Conservation (phyloP, 78 protist genomes). For the Speleostelium caveatum region DNA sequence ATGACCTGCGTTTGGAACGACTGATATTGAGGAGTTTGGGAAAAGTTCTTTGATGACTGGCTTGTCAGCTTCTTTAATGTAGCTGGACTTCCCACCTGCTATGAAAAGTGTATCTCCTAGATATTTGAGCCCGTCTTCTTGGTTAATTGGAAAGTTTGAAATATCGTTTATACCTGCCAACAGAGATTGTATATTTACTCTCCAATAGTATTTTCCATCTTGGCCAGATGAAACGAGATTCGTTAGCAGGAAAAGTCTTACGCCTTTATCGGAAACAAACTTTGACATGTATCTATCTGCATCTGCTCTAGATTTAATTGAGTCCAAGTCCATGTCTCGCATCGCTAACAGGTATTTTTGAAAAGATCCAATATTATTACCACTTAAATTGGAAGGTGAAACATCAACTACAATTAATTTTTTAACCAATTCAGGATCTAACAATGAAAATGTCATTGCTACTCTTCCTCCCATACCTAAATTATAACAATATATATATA, state of each 20-base stretch:
- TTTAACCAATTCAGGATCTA: slow-evolving; percentile 16
- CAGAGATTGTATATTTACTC: slow-evolving; percentile 12
- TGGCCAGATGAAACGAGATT: neutral
- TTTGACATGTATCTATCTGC: slow-evolving; percentile 34
- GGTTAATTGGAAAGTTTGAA: slow-evolving; percentile 13
- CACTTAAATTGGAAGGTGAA: slow-evolving; percentile 21
- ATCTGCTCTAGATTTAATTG: slow-evolving; percentile 14
- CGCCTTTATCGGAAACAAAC: slow-evolving; percentile 13
- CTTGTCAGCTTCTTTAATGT: slow-evolving; percentile 9
- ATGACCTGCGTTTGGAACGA: slow-evolving; percentile 45
- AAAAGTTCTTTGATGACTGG: slow-evolving; percentile 14
- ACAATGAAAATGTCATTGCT: slow-evolving; percentile 48
- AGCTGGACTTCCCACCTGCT: slow-evolving; percentile 42
- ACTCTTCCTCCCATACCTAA: slow-evolving; percentile 74
- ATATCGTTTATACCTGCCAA: slow-evolving; percentile 2
- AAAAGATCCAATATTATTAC: slow-evolving; percentile 10
- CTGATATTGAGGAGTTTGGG: slow-evolving; percentile 23
- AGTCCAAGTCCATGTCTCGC: slow-evolving; percentile 13
- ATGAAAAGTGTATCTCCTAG: slow-evolving; percentile 10
- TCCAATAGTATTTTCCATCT: slow-evolving; percentile 31
- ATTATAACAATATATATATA: too few relatives aligned
- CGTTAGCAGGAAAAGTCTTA: slow-evolving; percentile 45
- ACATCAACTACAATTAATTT: slow-evolving; percentile 47
- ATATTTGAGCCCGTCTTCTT: neutral
- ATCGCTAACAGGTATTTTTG: slow-evolving; percentile 10